phyloP scores from a whole-genome alignment of 2,329 filamentous ascomycete genomes.

The Alternaria angustiovoidea region DNA sequence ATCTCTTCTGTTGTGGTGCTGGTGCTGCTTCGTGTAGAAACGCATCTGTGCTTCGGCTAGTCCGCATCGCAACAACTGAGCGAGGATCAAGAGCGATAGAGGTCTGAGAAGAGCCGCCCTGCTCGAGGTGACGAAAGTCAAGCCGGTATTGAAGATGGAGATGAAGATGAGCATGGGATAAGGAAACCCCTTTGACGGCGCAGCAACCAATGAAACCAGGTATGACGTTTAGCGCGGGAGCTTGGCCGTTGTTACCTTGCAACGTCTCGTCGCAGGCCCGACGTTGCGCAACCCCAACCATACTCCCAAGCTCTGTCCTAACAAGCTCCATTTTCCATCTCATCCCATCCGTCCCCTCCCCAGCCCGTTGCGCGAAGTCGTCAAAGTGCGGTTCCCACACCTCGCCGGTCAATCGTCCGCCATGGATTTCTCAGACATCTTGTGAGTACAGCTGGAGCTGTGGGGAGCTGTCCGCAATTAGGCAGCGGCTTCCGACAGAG shows the following conservation, averaged over 20 bases:
- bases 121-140: background rate
- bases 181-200: slow-evolving; percentile 9
- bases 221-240: slow-evolving; percentile 21
- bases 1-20: background rate
- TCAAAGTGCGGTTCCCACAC: slow-evolving; percentile 47
- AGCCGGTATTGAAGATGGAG: background rate
- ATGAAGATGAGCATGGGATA: background rate
- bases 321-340: slow-evolving; percentile 8
- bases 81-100: background rate
- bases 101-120: background rate
- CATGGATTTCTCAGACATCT: slow-evolving; percentile 93
- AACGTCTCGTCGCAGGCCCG: slow-evolving; percentile 17
- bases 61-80: background rate
- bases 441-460: slow-evolving; percentile 66
- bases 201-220: slow-evolving; percentile 17
- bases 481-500: slow-evolving; percentile 21
- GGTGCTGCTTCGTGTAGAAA: background rate
- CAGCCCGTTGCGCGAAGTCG: slow-evolving; percentile 17
- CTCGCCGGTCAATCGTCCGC: slow-evolving; percentile 36
- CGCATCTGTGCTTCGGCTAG: background rate
- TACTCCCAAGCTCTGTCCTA: slow-evolving; percentile 12
- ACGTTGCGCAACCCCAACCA: slow-evolving; percentile 23
- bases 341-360: slow-evolving; percentile 8
- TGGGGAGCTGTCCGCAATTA: background rate
- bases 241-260: slow-evolving; percentile 13